Percentiles rank a stretch among this genome's conserved stretches.
These are phyloP conservation scores for Keithomyces neogunnii DNA, from an alignment of 2,329 filamentous ascomycete genomes.

Conservation along the genomic window DNA sequence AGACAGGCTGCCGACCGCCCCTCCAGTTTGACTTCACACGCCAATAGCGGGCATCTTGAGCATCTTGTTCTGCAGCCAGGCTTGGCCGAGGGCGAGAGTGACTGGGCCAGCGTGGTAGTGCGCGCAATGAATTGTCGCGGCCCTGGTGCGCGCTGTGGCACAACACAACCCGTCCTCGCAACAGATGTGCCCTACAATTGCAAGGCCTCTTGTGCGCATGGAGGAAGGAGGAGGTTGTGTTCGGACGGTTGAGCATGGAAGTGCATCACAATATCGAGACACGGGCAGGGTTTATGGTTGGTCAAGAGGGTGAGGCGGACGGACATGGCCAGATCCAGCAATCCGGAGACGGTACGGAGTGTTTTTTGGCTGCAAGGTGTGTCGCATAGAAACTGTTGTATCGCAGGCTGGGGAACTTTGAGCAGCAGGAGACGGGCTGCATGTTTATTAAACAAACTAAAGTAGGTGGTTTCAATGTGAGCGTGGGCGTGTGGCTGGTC, in stretches of 20 bases:
- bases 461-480: no score
- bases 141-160: not conserved
- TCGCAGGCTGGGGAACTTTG: not conserved
- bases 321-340: conserved; percentile 1
- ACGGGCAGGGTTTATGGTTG: not conserved
- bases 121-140: not conserved
- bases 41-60: not conserved
- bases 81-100: not conserved
- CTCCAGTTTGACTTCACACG: not conserved
- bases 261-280: not conserved
- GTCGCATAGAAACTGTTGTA: not conserved
- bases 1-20: not conserved
- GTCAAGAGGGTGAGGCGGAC: not conserved
- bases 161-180: no score
- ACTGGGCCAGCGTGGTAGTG: not conserved
- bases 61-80: not conserved
- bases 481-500: no score
- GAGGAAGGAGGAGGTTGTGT: not conserved
- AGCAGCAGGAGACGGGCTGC: no score
- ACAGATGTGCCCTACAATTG: no score
- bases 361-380: not conserved
- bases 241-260: not conserved
- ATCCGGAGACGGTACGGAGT: not conserved
- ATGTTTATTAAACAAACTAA: no score
- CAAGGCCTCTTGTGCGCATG: not conserved